These are phyloP conservation scores for Gossypium longicalyx DNA, from an alignment of 345 rosid species.

Conservation along the genomic window DNA sequence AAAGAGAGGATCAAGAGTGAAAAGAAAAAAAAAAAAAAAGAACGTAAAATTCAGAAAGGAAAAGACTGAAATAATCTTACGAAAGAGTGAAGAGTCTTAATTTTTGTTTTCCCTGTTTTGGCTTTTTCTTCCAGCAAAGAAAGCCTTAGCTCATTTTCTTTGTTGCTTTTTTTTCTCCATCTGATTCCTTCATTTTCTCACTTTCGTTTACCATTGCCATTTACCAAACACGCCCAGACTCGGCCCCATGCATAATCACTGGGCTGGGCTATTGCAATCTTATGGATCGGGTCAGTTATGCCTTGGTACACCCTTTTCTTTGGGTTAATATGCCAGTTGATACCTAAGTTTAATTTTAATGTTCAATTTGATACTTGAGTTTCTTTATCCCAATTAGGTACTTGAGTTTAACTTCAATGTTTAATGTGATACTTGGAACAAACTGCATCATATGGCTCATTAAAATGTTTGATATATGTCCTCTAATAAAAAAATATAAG, in stretches of 20 bases:
- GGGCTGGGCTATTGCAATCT: background rate
- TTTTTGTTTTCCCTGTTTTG: background rate
- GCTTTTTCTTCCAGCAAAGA: background rate
- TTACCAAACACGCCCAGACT: background rate
- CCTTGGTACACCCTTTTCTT: too few relatives aligned
- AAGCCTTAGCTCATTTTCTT: background rate
- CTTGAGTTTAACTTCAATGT: too few relatives aligned
- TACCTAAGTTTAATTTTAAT: too few relatives aligned
- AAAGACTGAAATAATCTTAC: constrained; percentile 2
- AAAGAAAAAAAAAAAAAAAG: background rate
- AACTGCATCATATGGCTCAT: too few relatives aligned
- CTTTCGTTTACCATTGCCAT: background rate
- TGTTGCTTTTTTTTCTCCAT: background rate
- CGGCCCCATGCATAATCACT: background rate
- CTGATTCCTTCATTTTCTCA: background rate
- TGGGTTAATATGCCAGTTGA: too few relatives aligned
- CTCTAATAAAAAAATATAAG: too few relatives aligned
- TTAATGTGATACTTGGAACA: too few relatives aligned
- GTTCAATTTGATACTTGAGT: too few relatives aligned
- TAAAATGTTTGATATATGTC: too few relatives aligned
- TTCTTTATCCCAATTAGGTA: too few relatives aligned
- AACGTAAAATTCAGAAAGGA: background rate
- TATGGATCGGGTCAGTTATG: background rate
- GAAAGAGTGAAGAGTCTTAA: constrained; percentile 5
- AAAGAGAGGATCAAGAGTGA: background rate